Conservation (phyloP, 2,329 filamentous ascomycete species). For the Diaporthe longicolla region DNA sequence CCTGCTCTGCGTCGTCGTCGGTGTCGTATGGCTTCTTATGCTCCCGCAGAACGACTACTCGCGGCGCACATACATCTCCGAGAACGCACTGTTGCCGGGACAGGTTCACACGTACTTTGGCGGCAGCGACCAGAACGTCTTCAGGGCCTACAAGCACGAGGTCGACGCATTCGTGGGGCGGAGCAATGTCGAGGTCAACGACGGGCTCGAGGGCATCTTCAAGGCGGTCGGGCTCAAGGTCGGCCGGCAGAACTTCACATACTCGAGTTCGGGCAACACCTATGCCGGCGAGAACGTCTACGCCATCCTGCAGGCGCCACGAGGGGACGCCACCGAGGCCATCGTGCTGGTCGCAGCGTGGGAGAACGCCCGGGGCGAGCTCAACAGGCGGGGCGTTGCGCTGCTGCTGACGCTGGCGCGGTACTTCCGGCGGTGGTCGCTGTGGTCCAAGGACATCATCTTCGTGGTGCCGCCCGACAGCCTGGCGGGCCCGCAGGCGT, state of each 20-base stretch:
- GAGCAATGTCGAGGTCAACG: constrained; percentile 66
- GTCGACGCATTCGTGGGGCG: constrained; percentile 71
- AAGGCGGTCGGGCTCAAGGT: constrained; percentile 86
- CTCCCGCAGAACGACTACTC: constrained; percentile 93
- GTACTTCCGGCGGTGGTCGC: constrained; percentile 97
- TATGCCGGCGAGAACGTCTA: constrained; percentile 92
- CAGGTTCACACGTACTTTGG: constrained; percentile 99
- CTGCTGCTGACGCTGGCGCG: constrained; percentile 88
- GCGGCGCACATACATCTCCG: constrained; percentile 93
- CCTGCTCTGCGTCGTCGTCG: constrained; percentile 85
- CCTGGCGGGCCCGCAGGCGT: constrained; percentile 90
- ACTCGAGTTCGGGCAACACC: constrained; percentile 80
- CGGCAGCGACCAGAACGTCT: constrained; percentile 95
- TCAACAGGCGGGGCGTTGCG: constrained; percentile 90
- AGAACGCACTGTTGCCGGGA: constrained; percentile 94
- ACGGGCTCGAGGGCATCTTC: constrained; percentile 82
- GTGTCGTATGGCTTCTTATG: constrained; percentile 89
- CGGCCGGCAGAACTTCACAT: constrained; percentile 89
- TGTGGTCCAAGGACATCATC: constrained; percentile 99
- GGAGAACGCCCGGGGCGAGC: constrained; percentile 82
- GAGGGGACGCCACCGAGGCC: constrained; percentile 96
- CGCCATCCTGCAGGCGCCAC: constrained; percentile 90
- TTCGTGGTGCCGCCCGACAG: constrained; percentile 91
- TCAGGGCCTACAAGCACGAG: constrained; percentile 90
- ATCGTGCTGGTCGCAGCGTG: constrained; percentile 93